Percentiles rank a stretch among this genome's conserved stretches.
These are phyloP conservation scores for Boletus barrowsii DNA, from an alignment of 768 basidiomycete genomes.

Conservation along the genomic window DNA sequence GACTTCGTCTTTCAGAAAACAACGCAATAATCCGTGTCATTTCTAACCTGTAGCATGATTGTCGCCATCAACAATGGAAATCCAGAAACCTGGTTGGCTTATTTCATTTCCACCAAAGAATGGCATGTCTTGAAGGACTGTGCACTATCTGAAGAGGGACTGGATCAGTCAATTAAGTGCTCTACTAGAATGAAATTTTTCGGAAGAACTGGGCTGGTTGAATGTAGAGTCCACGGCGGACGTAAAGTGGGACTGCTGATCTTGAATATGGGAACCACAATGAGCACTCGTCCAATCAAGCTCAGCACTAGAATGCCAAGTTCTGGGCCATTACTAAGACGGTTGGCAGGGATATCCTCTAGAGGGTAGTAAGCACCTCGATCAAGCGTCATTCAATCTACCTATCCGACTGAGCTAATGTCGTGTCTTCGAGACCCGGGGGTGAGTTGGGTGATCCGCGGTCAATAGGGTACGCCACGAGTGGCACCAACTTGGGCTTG, in stretches of 20 bases:
- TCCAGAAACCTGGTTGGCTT: neutral
- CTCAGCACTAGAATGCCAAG: neutral
- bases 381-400: neutral
- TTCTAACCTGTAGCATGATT: neutral
- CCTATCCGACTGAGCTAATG: neutral
- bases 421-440: neutral
- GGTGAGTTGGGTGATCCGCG: neutral
- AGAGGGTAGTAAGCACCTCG: neutral
- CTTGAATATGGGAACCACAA: neutral
- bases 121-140: neutral
- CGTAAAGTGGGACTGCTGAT: neutral
- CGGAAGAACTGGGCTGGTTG: neutral
- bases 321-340: neutral
- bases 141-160: too few relatives aligned
- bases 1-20: too few relatives aligned
- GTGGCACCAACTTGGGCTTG: slow-evolving; percentile 27
- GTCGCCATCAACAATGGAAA: neutral
- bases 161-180: too few relatives aligned
- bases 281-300: neutral
- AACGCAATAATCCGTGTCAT: too few relatives aligned
- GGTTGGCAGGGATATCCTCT: slow-evolving; percentile 3
- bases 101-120: neutral
- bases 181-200: too few relatives aligned
- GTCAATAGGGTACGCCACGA: neutral
- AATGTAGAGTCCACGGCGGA: neutral